Evolutionary conservation across 2,329 filamentous ascomycete species (phyloP), one percentile per base, ranked within the genome.

Genomic region (Arthrocladium fulminans): DNA sequence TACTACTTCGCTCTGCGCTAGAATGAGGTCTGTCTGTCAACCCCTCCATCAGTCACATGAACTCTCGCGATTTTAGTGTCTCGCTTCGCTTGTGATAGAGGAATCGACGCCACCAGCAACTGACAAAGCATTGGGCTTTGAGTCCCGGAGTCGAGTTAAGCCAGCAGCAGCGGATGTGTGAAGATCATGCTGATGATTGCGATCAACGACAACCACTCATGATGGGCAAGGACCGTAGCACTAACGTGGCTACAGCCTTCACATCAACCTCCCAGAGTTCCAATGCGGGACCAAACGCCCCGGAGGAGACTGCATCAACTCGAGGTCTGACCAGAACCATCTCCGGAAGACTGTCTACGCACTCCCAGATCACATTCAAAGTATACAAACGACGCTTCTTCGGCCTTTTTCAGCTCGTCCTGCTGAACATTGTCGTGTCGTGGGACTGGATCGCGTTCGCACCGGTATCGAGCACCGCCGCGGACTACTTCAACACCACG

Each of bases 381-480:
- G 76, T 84, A 19, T 97, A 97, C 64, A 90, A 85, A 68, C 78
- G 88, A 61, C 78, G 92, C 38, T 98, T 88, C 81, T 86, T 95
- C 64, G 92, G 92, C 1, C 72, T 98, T 45, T 69, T 78, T 19
- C 86, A 95, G 66, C 69, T 97, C 61, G 84, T 88, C 5, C 67
- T 97, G 60, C 73, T 97, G 67, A 98, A 97, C 64, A 83, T 96
- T 48, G 80, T 97, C 52, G 84, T 95, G 35, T 94, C 86, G 61
- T 97, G 90, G 90, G 88, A 94, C 77, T 97, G 90, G 90, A 78
- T 97, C 58, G 92, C 88, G 5, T 96, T 88, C 66, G 84, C 89
- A 1, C 84, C 90, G 34, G 82, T 95, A 25, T 87, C 87, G 1
- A 77, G 77, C 27, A 79, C 83, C 19, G 77, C 87, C 1, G 80